Evolutionary conservation across 768 basidiomycete species (phyloP).

Genomic region (Leucosporidium yakuticum): DNA sequence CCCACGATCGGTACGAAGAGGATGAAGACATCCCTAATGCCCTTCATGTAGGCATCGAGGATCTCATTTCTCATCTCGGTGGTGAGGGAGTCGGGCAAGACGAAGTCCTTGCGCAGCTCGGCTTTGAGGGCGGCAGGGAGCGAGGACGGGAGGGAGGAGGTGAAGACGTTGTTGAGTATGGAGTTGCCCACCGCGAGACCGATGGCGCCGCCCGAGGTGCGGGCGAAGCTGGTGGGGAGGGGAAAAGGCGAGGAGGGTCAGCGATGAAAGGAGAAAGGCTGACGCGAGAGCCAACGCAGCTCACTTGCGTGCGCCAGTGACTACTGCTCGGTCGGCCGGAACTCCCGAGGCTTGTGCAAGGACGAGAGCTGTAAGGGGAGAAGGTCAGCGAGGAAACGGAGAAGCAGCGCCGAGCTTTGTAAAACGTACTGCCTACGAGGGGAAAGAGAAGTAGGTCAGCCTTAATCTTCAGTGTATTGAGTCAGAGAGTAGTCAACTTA

Average conservation of each 20-base stretch:
- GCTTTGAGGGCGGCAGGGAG: conserved; percentile 6
- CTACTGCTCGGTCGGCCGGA: conserved; percentile 39
- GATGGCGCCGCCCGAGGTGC: conserved; percentile 42
- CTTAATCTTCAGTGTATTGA: too few relatives aligned
- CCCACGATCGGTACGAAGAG: conserved; percentile 35
- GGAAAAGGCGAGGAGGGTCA: neutral
- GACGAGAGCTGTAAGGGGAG: conserved; percentile 33
- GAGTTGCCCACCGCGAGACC: conserved; percentile 41
- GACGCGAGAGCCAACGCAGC: neutral
- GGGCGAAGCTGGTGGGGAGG: conserved; percentile 35
- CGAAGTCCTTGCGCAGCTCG: conserved; percentile 12
- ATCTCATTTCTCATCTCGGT: conserved; percentile 4
- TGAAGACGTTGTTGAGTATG: conserved; percentile 39
- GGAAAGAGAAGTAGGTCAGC: neutral
- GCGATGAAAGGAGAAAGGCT: neutral
- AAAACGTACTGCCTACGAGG: neutral
- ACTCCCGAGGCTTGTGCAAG: conserved; percentile 36
- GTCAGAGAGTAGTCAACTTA: conserved; percentile 11
- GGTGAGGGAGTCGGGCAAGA: conserved; percentile 10
- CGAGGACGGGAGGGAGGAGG: conserved; percentile 11
- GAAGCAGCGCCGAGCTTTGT: neutral
- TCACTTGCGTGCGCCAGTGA: conserved; percentile 36
- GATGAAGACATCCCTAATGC: conserved; percentile 38
- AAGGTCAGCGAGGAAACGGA: too few relatives aligned
- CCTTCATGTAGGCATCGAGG: conserved; percentile 34